These are phyloP conservation scores for Neckera pumila DNA, from an alignment of 225 moss, liverwort and hornwort genomes.

Conservation along the genomic window DNA sequence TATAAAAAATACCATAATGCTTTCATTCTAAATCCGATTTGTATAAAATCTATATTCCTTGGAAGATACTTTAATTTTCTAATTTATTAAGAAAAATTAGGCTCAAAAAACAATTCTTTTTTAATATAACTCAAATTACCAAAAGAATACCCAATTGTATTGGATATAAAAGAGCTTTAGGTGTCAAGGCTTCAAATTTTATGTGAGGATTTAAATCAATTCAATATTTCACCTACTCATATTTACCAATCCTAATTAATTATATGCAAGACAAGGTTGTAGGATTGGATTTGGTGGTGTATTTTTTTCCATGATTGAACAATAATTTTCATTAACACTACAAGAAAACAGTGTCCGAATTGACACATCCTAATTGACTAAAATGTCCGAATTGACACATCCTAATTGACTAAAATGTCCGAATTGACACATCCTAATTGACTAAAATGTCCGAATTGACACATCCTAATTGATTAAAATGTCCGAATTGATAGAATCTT, in stretches of 20 bases:
- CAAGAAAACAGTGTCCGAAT: too few relatives aligned
- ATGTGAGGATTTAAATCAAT: background rate
- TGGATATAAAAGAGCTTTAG: background rate
- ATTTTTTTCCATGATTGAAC: background rate
- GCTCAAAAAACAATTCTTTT: background rate
- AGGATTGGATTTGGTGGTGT: background rate
- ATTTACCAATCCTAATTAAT: background rate
- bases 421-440: too few relatives aligned
- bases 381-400: too few relatives aligned
- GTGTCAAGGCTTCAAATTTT: background rate
- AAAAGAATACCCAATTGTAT: background rate
- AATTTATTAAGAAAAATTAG: background rate
- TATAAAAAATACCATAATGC: background rate
- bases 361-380: too few relatives aligned
- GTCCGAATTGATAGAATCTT: too few relatives aligned
- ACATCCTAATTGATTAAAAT: too few relatives aligned
- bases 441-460: too few relatives aligned
- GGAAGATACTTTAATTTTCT: background rate
- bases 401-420: too few relatives aligned
- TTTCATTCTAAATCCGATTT: rapidly evolving
- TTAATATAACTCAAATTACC: background rate
- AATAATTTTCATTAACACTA: background rate
- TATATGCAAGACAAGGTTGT: background rate
- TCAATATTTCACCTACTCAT: background rate
- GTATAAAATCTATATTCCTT: background rate